Evolutionary conservation across 176 grass and related monocot genomes (phyloP).

Genomic region (Triticum turgidum): DNA sequence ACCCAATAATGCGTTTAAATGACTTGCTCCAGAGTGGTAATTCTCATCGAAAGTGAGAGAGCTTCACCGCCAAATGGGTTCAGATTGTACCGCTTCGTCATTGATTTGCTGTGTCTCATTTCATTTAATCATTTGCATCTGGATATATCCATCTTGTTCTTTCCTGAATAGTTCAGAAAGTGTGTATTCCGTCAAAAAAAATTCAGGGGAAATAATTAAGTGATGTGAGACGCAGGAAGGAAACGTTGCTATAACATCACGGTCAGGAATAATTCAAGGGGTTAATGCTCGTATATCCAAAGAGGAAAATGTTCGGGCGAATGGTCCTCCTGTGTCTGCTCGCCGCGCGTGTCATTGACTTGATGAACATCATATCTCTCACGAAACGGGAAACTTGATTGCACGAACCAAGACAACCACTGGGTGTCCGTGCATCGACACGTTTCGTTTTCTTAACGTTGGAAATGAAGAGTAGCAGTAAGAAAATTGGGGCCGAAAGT

Average conservation of each 20-base stretch:
- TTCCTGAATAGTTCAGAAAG: background rate
- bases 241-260: background rate
- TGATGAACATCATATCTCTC: no score
- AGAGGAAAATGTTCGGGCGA: no score
- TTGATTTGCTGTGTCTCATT: background rate
- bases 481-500: no score
- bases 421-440: background rate
- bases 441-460: background rate
- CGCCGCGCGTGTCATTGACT: no score
- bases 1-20: background rate
- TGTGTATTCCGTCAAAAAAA: background rate
- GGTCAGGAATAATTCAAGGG: slow-evolving; percentile 3
- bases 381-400: background rate
- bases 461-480: background rate
- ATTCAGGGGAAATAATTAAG: background rate
- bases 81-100: background rate
- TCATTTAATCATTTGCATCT: background rate
- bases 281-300: background rate
- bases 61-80: background rate
- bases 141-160: background rate
- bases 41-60: background rate
- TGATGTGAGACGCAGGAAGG: no score
- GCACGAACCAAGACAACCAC: background rate
- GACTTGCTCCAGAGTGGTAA: background rate
- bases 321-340: background rate